A percentile compares a stretch with the other conserved stretches of the same genome.
Conservation (phyloP, 148 eudicot genomes). For the Rhododendron griersonianum region DNA sequence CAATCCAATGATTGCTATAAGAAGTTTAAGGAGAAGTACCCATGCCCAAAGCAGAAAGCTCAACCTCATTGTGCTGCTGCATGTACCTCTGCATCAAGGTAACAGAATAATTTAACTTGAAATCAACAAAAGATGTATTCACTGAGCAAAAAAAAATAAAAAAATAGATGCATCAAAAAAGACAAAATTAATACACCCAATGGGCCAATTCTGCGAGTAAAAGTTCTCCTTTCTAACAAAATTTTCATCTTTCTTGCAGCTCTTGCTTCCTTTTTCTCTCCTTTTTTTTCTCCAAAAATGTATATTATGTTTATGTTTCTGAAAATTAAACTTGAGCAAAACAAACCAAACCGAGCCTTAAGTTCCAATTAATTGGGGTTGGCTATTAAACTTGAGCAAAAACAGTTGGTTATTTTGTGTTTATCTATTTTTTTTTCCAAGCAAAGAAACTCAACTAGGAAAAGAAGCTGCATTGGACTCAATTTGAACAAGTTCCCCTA, state of each 20-base stretch:
- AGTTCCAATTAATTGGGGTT: too few relatives aligned
- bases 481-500: neutral
- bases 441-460: neutral
- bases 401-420: neutral
- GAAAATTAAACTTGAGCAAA: neutral
- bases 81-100: conserved; percentile 56
- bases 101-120: neutral
- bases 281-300: neutral
- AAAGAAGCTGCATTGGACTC: neutral
- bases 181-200: neutral
- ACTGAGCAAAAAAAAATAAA: neutral
- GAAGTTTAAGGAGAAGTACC: conserved; percentile 32
- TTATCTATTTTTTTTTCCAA: neutral
- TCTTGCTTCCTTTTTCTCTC: neutral
- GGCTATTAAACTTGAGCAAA: neutral
- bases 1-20: neutral
- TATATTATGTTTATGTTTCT: neutral
- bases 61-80: conserved; percentile 76
- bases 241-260: neutral
- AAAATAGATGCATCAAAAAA: neutral
- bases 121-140: neutral
- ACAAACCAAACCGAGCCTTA: too few relatives aligned
- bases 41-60: conserved; percentile 87
- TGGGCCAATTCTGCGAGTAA: neutral
- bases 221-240: neutral